These are phyloP conservation scores for Candida sonorensis DNA, from an alignment of 805 yeast species.

Conservation along the genomic window DNA sequence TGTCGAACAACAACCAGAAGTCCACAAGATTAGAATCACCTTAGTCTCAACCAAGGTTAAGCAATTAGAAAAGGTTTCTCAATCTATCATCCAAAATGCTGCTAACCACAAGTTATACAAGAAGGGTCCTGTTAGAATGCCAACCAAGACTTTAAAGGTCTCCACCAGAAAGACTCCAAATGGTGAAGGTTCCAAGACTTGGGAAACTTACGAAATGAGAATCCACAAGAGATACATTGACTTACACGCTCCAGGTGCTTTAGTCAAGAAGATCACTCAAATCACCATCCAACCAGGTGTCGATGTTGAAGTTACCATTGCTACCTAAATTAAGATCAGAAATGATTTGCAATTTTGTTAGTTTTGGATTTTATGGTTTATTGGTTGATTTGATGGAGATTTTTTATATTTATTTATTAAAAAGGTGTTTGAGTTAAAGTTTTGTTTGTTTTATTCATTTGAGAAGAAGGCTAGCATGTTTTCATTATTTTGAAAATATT, in stretches of 20 bases:
- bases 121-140: slow-evolving; percentile 99
- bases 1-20: slow-evolving; percentile 71
- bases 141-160: slow-evolving; percentile 97
- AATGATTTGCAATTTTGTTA: no score
- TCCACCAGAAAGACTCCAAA: slow-evolving; percentile 99
- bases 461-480: no score
- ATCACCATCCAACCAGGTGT: slow-evolving; percentile 99
- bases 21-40: slow-evolving; percentile 98
- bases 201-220: slow-evolving; percentile 99
- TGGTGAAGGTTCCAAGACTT: slow-evolving; percentile 99
- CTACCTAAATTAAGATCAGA: slow-evolving; percentile 74
- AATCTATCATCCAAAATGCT: slow-evolving; percentile 86
- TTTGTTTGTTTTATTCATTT: no score
- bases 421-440: no score
- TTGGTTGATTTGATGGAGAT: no score
- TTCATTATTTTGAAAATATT: no score
- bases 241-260: slow-evolving; percentile 91
- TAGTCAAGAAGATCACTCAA: slow-evolving; percentile 93
- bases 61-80: slow-evolving; percentile 94
- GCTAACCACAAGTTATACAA: slow-evolving; percentile 72
- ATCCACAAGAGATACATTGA: slow-evolving; percentile 99
- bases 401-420: no score
- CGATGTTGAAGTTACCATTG: slow-evolving; percentile 90
- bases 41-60: slow-evolving; percentile 98
- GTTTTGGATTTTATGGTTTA: no score